These are phyloP conservation scores for Sphagnurus paluster DNA, from an alignment of 1,284 basidiomycete genomes.

Conservation along the genomic window DNA sequence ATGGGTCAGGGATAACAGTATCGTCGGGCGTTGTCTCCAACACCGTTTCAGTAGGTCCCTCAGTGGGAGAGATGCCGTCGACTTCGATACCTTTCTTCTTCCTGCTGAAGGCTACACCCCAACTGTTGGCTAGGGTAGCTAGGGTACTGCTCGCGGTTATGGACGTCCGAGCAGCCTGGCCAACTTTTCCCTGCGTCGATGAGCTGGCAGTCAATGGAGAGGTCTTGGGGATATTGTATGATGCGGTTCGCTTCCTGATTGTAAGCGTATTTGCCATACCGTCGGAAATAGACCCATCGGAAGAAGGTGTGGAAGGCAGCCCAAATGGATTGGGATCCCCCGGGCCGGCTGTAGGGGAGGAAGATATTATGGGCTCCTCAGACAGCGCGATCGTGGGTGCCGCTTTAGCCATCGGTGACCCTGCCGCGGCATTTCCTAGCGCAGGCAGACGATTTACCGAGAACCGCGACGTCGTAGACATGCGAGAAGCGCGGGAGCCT, in stretches of 20 bases:
- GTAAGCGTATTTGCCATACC: constrained; percentile 49
- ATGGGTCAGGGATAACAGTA: constrained; percentile 22
- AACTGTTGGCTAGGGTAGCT: constrained; percentile 65
- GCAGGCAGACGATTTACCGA: constrained; percentile 58
- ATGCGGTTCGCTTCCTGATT: constrained; percentile 53
- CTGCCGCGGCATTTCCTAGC: constrained; percentile 45
- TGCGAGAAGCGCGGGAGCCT: constrained; percentile 64
- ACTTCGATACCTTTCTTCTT: constrained; percentile 39
- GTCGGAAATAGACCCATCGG: constrained; percentile 57
- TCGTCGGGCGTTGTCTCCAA: constrained; percentile 14
- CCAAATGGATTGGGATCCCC: constrained; percentile 38
- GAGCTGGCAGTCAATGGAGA: constrained; percentile 43
- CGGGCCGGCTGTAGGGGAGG: constrained; percentile 41
- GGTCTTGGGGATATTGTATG: constrained; percentile 51
- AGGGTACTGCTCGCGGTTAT: constrained; percentile 48
- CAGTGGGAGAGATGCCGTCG: constrained; percentile 21
- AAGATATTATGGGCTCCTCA: constrained; percentile 46
- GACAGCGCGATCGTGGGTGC: constrained; percentile 68
- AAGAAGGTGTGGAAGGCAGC: constrained; percentile 49
- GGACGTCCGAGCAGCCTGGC: constrained; percentile 28
- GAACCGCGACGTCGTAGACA: constrained; percentile 64
- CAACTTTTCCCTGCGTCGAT: constrained; percentile 29
- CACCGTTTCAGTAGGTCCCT: constrained; percentile 20
- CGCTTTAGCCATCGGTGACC: constrained; percentile 52
- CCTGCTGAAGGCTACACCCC: constrained; percentile 62